Evolutionary conservation across 306 rosid species (phyloP), one percentile per base, ranked within the genome.

Genomic region (Argentina anserina): DNA sequence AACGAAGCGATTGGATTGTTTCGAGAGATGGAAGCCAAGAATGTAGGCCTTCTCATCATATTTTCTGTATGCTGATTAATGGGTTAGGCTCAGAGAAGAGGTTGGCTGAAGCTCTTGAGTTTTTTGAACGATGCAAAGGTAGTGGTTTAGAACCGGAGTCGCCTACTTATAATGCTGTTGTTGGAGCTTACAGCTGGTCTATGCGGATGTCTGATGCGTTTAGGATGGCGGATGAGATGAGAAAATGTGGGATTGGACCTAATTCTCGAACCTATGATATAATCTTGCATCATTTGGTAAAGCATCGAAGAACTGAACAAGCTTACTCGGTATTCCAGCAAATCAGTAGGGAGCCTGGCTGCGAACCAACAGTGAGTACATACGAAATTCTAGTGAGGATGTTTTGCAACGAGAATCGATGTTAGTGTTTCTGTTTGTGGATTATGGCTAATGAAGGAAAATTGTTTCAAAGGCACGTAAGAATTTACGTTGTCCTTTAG

Each of bases 181-280:
- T 93, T 60, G 97, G 97, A 75, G 92, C 98, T 77, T 93, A 90
- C 26, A 89, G 98, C 70, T 81, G 86, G 89, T 79, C 91, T 26
- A 70, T 79, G 90, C 67, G 28, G 67, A 83, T 87, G 74, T 23
- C 73, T 25, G 90, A 89, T 69, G 97, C 86, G 3, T 86, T 77
- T 14, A 76, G 80, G 72, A 75, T 75, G 55, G 84, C 87, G 60
- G 83, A 79, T 47, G 93, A 90, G 65, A 93, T 89, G 97, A 86
- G 81, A 59, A 79, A 74, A 53, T 76, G 45, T 58, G 89, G 88
- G 37, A 70, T 86, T 3, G 97, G 97, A 71, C 96, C 93, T 14
- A 84, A 86, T 83, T 73, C 98, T 60, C 80, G 96, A 83, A 87
- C 97, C 4, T 87, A 78, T 55, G 96, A 93, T 56, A 87, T 90